These are phyloP conservation scores for Apiotrichum laibachii DNA, from an alignment of 1,284 basidiomycete genomes.

Conservation along the genomic window DNA sequence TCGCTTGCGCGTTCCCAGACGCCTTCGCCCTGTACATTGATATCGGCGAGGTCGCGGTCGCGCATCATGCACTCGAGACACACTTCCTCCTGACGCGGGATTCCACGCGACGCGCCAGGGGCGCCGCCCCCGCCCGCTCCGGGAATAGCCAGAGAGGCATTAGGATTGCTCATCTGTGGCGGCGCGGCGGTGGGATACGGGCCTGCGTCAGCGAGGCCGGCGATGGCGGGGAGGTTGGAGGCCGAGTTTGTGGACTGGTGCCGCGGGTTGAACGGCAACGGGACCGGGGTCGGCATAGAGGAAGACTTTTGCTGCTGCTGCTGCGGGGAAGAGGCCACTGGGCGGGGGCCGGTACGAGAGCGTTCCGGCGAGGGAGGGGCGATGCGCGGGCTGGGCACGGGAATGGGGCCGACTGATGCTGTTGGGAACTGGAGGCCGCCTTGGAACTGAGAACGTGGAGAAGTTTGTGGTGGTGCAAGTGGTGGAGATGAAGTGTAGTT, in stretches of 20 bases:
- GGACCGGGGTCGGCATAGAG: conserved; percentile 7
- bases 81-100: conserved; percentile 59
- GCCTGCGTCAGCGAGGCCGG: conserved; percentile 43
- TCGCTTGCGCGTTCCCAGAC: conserved; percentile 92
- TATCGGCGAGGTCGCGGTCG: conserved; percentile 96
- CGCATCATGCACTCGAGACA: conserved; percentile 99
- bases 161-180: conserved; percentile 2
- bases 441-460: neutral
- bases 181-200: conserved; percentile 31
- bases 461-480: neutral
- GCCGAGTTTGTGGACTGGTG: conserved; percentile 40
- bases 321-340: neutral
- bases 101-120: neutral
- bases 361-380: neutral
- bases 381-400: neutral
- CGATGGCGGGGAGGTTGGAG: conserved; percentile 39
- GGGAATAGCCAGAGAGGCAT: conserved; percentile 2
- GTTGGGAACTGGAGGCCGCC: too few relatives aligned
- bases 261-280: conserved; percentile 8
- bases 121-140: conserved; percentile 1
- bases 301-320: conserved; percentile 3
- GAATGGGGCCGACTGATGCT: neutral
- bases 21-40: conserved; percentile 78
- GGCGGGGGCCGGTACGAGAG: neutral
- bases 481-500: neutral